phyloP scores from a whole-genome alignment of 73 alveolate genomes.

The Paramecium sonneborni region DNA sequence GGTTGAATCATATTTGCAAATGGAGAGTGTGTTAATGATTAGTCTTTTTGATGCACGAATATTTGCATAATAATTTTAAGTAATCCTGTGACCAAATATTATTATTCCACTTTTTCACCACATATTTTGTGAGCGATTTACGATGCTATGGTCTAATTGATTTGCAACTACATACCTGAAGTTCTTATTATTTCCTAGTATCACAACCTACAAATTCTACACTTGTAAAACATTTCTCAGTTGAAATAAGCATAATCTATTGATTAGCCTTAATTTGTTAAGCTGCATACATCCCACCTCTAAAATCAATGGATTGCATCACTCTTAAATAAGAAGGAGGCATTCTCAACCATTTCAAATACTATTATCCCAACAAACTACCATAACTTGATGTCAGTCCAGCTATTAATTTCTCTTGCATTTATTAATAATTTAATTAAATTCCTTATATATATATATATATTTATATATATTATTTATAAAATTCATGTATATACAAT shows the following conservation, averaged over 20 bases:
- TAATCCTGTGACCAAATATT: neutral
- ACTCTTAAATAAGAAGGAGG: constrained; percentile 30
- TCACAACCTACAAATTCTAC: constrained; percentile 49
- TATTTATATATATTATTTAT: neutral
- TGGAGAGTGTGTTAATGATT: neutral
- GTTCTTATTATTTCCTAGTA: neutral
- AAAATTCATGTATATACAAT: neutral
- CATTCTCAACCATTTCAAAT: constrained; percentile 21
- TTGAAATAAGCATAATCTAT: neutral
- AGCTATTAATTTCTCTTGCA: constrained; percentile 23
- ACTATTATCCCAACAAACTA: neutral
- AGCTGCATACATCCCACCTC: neutral
- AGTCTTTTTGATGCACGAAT: constrained; percentile 19
- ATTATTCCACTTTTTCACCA: neutral
- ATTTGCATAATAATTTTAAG: constrained; percentile 16
- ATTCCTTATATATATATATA: neutral
- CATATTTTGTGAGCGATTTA: constrained; percentile 3
- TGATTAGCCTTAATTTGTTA: neutral
- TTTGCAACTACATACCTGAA: neutral
- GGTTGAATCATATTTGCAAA: neutral
- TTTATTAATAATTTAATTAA: neutral
- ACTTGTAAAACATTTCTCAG: constrained; percentile 40
- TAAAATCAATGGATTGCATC: neutral
- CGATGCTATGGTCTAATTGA: constrained; percentile 20
- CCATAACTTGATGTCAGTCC: neutral